A percentile compares a stretch with the other conserved stretches of the same genome.
Evolutionary conservation across 1,139 yeast genomes (phyloP).

Genomic region (Groenewaldozyma sp.): DNA sequence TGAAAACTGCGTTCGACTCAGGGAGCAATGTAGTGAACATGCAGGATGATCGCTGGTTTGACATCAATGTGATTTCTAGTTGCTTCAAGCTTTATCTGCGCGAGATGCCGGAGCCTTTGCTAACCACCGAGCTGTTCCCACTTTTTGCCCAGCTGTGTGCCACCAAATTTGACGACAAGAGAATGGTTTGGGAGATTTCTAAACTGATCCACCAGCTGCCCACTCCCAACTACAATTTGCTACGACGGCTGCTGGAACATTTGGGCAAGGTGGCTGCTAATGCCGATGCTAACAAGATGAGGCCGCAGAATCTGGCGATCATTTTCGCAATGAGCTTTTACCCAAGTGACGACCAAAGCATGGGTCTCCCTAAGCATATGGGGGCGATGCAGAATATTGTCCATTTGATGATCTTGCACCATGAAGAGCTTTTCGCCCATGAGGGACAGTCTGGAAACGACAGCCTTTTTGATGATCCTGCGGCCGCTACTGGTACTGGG

Average conservation of each 20-base stretch:
- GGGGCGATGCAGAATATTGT: conserved; percentile 33
- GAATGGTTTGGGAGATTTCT: background rate
- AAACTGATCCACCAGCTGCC: conserved; percentile 48
- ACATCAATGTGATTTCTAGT: conserved; percentile 83
- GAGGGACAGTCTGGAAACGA: conserved; percentile 3
- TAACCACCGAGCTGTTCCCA: conserved; percentile 50
- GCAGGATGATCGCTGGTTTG: conserved; percentile 62
- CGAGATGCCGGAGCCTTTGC: conserved; percentile 80
- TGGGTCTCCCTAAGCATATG: conserved; percentile 19
- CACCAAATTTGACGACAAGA: background rate
- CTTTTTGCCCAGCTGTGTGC: conserved; percentile 33
- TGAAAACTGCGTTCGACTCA: conserved; percentile 66
- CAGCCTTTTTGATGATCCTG: background rate
- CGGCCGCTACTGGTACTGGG: background rate
- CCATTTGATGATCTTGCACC: conserved; percentile 27
- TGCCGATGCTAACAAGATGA: conserved; percentile 65
- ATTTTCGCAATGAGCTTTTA: conserved; percentile 58
- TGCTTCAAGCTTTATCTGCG: conserved; percentile 78
- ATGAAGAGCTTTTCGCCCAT: conserved; percentile 23
- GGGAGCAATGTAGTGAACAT: conserved; percentile 52
- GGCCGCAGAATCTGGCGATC: conserved; percentile 69
- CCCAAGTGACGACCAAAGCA: conserved; percentile 20
- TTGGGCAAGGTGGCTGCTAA: conserved; percentile 49
- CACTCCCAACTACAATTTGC: conserved; percentile 51
- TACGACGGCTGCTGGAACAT: conserved; percentile 61